Conservation (phyloP, 2,329 filamentous ascomycete genomes). For the Botryosphaeria agaves region DNA sequence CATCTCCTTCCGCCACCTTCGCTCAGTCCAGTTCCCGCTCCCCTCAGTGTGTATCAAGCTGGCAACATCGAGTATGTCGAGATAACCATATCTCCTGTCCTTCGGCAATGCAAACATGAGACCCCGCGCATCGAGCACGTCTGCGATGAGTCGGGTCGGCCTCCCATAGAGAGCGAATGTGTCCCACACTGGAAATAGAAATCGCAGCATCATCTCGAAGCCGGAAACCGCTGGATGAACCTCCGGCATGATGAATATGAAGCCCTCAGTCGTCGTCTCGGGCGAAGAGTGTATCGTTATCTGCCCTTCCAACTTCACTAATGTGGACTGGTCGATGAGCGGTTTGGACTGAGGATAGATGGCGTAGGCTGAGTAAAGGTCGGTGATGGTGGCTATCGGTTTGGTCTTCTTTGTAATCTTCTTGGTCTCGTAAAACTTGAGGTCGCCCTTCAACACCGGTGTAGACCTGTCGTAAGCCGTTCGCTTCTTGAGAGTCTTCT, state of each 20-base stretch:
- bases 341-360: slow-evolving; percentile 92
- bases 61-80: slow-evolving; percentile 76
- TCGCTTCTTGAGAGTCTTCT: slow-evolving; percentile 68
- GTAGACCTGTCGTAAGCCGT: slow-evolving; percentile 65
- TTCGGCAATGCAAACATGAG: slow-evolving; percentile 98
- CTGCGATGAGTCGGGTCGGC: slow-evolving; percentile 70
- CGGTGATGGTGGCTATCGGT: slow-evolving; percentile 80
- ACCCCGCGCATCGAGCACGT: slow-evolving; percentile 69
- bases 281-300: slow-evolving; percentile 74
- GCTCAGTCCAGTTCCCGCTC: slow-evolving; percentile 62
- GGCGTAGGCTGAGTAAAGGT: slow-evolving; percentile 84
- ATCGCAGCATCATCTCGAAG: slow-evolving; percentile 89
- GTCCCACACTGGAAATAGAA: slow-evolving; percentile 86
- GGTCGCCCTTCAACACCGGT: slow-evolving; percentile 62
- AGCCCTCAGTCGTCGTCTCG: slow-evolving; percentile 68
- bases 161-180: slow-evolving; percentile 84
- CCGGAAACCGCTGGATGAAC: slow-evolving; percentile 78
- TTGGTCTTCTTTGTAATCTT: slow-evolving; percentile 84
- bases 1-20: slow-evolving; percentile 75
- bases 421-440: slow-evolving; percentile 84
- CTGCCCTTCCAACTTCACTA: slow-evolving; percentile 83
- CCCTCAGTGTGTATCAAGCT: slow-evolving; percentile 62
- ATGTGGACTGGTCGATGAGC: slow-evolving; percentile 81
- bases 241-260: slow-evolving; percentile 97
- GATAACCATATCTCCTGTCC: slow-evolving; percentile 71